Percentiles rank a stretch among this genome's conserved stretches.
These are phyloP conservation scores for Colletotrichum phormii DNA, from an alignment of 2,329 filamentous ascomycete species.

Conservation along the genomic window DNA sequence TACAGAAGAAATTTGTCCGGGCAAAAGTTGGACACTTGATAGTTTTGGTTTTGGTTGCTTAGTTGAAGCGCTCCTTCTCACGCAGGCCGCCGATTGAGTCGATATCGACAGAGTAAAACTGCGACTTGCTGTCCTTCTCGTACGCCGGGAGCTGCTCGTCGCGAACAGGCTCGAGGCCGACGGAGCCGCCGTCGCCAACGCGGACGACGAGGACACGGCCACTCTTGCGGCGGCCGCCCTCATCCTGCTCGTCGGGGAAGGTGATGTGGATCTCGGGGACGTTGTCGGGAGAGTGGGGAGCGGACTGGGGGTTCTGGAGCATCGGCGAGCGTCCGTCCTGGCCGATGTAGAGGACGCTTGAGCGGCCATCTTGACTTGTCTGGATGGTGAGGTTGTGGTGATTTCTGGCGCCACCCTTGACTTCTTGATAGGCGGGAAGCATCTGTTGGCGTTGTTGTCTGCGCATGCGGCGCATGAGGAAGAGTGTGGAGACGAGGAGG, in stretches of 20 bases:
- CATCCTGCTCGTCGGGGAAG: slow-evolving; percentile 95
- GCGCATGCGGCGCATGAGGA: slow-evolving; percentile 77
- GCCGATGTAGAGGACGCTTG: slow-evolving; percentile 81
- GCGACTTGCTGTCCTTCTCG: slow-evolving; percentile 80
- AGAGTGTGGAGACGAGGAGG: slow-evolving; percentile 73
- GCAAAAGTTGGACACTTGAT: slow-evolving; percentile 22
- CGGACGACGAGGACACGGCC: slow-evolving; percentile 92
- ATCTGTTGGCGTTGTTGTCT: slow-evolving; percentile 62
- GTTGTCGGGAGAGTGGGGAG: slow-evolving; percentile 82
- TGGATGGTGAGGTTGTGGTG: slow-evolving; percentile 68
- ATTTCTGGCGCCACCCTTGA: slow-evolving; percentile 63
- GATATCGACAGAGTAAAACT: slow-evolving; percentile 95
- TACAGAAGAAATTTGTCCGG: slow-evolving; percentile 25
- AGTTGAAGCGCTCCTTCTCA: slow-evolving; percentile 76
- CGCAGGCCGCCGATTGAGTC: slow-evolving; percentile 94
- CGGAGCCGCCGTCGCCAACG: slow-evolving; percentile 85
- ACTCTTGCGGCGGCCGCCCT: slow-evolving; percentile 81
- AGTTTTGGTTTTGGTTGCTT: slow-evolving; percentile 14
- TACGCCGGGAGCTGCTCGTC: slow-evolving; percentile 88
- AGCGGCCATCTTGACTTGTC: slow-evolving; percentile 64
- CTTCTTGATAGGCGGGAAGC: slow-evolving; percentile 78
- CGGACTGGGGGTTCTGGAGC: slow-evolving; percentile 79
- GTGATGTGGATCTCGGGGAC: slow-evolving; percentile 98
- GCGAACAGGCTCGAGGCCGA: slow-evolving; percentile 89
- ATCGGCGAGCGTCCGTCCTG: slow-evolving; percentile 78